Evolutionary conservation across 805 yeast species (phyloP).

Genomic region (Danielia reshetovae): DNA sequence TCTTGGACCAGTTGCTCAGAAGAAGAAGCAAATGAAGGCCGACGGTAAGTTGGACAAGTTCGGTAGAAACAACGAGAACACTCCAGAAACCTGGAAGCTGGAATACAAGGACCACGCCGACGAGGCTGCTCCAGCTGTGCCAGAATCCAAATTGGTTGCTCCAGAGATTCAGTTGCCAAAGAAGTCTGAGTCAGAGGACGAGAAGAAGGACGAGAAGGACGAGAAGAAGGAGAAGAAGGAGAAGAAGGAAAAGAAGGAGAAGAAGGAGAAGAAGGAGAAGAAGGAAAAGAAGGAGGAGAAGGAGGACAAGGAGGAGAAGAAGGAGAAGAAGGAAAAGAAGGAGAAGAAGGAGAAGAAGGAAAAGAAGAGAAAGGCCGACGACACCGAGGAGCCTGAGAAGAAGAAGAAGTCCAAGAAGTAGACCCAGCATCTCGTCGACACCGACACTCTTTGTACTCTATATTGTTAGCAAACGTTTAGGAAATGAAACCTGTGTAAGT

Average conservation of each 20-base stretch:
- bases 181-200: constrained; percentile 44
- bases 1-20: constrained; percentile 95
- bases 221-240: constrained; percentile 33
- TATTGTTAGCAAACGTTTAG: too few relatives aligned
- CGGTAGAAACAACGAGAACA: constrained; percentile 89
- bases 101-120: constrained; percentile 71
- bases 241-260: constrained; percentile 51
- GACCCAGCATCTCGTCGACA: constrained; percentile 14
- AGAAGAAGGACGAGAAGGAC: constrained; percentile 19
- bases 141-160: constrained; percentile 48
- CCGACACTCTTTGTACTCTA: constrained; percentile 2
- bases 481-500: too few relatives aligned
- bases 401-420: constrained; percentile 47
- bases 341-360: constrained; percentile 49
- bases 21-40: constrained; percentile 96
- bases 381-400: constrained; percentile 45
- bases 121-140: constrained; percentile 55
- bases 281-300: constrained; percentile 48
- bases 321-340: constrained; percentile 40
- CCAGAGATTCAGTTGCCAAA: constrained; percentile 45
- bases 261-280: constrained; percentile 62
- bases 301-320: constrained; percentile 25
- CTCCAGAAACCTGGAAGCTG: constrained; percentile 90
- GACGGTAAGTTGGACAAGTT: constrained; percentile 96
- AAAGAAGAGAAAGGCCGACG: constrained; percentile 19